Evolutionary conservation across 371 early-diverging fungal genomes (phyloP), one percentile per base, ranked within the genome.

Genomic region (Apophysomyces elegans): DNA sequence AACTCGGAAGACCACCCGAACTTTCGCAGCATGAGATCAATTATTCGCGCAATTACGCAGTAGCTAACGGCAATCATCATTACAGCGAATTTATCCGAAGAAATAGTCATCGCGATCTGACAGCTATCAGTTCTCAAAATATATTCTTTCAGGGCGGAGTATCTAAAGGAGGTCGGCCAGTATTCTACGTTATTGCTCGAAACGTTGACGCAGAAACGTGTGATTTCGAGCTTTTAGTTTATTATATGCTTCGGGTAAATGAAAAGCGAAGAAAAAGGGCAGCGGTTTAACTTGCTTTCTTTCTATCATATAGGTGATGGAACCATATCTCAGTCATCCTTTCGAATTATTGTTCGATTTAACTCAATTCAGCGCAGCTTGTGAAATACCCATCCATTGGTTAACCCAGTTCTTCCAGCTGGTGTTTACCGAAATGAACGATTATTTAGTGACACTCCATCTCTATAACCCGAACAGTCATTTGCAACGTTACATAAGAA

Each of bases 341-440:
- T 94, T 86, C 65, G 96, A 96, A 64, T 46, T 96, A 13, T 77
- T 95, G 14, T 83, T 96, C 56, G 97, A 96, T 71, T 68, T 86
- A 9, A 91, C 95, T 13, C 87, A 88, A 71, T 93, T 94, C 74
- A 86, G 87, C 11, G 77, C 80, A 2, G 83, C 86, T 4, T 91
- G 92, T 69, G 93, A 95, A 75, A 88, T 94, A 58, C 91, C 90
- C 11, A 66, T 77, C 14, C 89, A 90, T 64, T 93, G 92, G 88
- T 63, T 93, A 35, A 78, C 78, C 43, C 90, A 90, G 68, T 86
- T 96, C 63, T 77, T 89, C 59, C 91, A 91, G 63, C 78, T 94
- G 5, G 65, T 95, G 6, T 92, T 95, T 26, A 77, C 76, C 39
- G 84, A 89, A 32, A 80, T 83, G 26, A 79, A 83, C 5, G 76